phyloP scores from a whole-genome alignment of 129 eudicot species.

The Ambrosia trifida region DNA sequence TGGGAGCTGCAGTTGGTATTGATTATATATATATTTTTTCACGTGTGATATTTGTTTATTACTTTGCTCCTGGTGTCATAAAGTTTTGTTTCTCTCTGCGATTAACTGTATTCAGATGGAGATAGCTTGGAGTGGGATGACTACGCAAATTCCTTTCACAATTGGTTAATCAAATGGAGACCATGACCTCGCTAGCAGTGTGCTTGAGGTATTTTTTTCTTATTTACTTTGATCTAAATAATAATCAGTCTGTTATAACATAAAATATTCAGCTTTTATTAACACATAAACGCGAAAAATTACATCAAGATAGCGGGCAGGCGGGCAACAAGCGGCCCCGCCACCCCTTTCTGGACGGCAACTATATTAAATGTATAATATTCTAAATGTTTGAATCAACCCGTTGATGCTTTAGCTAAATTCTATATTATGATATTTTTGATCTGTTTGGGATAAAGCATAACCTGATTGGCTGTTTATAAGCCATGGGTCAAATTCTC shows the following conservation, averaged over 20 bases:
- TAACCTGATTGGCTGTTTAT: neutral
- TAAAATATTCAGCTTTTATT: too few species aligned
- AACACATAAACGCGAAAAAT: too few species aligned
- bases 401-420: neutral
- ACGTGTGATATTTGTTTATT: neutral
- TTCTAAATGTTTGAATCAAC: too few species aligned
- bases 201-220: slow-evolving; percentile 62
- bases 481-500: neutral
- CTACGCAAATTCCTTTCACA: slow-evolving; percentile 35
- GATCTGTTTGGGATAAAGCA: neutral
- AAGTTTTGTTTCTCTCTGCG: neutral
- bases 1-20: slow-evolving; percentile 48
- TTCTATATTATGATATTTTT: neutral
- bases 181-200: slow-evolving; percentile 59
- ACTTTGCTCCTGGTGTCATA: neutral
- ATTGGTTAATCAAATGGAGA: slow-evolving; percentile 80
- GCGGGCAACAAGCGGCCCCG: too few species aligned
- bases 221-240: neutral
- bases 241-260: neutral
- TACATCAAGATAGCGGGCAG: too few species aligned
- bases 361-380: too few species aligned
- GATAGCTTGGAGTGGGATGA: slow-evolving; percentile 54
- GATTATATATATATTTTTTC: slow-evolving; percentile 2
- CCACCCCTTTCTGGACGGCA: too few species aligned
- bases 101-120: slow-evolving; percentile 39